Evolutionary conservation across 2,329 filamentous ascomycete species (phyloP), one percentile per base, ranked within the genome.

Genomic region (Ophiognomonia clavigignenti-juglandacearum): DNA sequence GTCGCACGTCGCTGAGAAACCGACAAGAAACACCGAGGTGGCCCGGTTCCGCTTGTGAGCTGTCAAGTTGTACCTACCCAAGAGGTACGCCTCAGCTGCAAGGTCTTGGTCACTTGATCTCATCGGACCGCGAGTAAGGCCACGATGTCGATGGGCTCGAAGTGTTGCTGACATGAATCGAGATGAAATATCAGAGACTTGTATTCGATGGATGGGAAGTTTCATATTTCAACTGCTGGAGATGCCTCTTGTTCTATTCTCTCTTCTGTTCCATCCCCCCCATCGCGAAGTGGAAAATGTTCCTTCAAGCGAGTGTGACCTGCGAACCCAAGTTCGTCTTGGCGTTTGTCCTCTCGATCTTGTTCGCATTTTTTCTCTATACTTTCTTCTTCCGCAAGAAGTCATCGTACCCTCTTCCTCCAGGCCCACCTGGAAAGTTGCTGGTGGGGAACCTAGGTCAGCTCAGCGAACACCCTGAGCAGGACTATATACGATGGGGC

Each of bases 381-480:
- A 32, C 29, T 22, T 7, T 45, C 24, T 37, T 47, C 22, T 23
- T 24, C n/a, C 46, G 38, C 20, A 35, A 24, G 9, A 45, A 42
- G 4, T 40, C 26, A 6, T 23, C 42, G 4, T 47, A 41, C 26
- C 57, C 57, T 4, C 57, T 64, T 6, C 62, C 62, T 13, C 61
- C 62, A 3, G 57, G 62, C 1, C 62, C 61, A 19, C 53, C 57
- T 1, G 53, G 57, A 3, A 58, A 58, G 39, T 56, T 59, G 34
- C 37, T 65, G 3, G 47, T 64, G 13, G 62, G 62, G 5, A 61
- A 64, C 38, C 59, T 59, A 36, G 59, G 61, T 7, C 41, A 56
- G 29, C 55, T 63, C 7, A 59, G 59, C 13, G 59, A 62, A 20
- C 61, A 58, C n/a, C 57, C 61, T 14, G 61, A 63, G 45, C 50